phyloP scores from a whole-genome alignment of 176 grass and related monocot genomes.

The Pontederia paniculata region DNA sequence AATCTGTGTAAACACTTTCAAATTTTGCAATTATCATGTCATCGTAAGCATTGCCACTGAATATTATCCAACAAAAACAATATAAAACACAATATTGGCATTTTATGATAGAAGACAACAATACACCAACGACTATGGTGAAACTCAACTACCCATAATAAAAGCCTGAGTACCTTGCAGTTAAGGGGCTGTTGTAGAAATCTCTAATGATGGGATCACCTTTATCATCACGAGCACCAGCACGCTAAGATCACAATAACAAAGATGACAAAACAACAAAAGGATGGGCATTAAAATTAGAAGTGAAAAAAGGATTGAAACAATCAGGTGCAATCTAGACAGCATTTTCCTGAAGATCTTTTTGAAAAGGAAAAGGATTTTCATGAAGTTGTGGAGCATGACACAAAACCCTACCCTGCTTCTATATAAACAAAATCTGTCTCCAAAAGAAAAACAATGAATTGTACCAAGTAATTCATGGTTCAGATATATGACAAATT shows the following conservation, averaged over 20 bases:
- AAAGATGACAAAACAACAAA: neutral
- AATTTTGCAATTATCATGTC: constrained; percentile 73
- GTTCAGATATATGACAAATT: too few relatives aligned
- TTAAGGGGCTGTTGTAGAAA: constrained; percentile 89
- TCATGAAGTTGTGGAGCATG: too few relatives aligned
- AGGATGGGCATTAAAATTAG: neutral
- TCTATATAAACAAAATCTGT: too few relatives aligned
- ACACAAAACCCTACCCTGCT: too few relatives aligned
- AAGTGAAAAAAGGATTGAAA: neutral
- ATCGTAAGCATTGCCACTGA: constrained; percentile 79
- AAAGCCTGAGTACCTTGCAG: constrained; percentile 49
- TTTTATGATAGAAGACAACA: neutral
- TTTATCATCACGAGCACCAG: constrained; percentile 79
- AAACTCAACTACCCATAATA: too few relatives aligned
- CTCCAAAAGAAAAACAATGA: too few relatives aligned
- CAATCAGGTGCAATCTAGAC: too few relatives aligned
- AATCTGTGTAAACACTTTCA: constrained; percentile 86
- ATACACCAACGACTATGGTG: too few relatives aligned
- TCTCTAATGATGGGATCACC: constrained; percentile 63
- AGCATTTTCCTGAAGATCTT: too few relatives aligned
- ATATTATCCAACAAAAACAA: neutral
- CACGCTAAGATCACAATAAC: constrained; percentile 34
- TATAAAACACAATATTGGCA: neutral
- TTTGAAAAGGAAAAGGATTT: too few relatives aligned
- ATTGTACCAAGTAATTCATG: too few relatives aligned